Evolutionary conservation across 2,329 filamentous ascomycete genomes (phyloP), one percentile per base, ranked within the genome.

Genomic region (Lasiodiplodia theobromae): DNA sequence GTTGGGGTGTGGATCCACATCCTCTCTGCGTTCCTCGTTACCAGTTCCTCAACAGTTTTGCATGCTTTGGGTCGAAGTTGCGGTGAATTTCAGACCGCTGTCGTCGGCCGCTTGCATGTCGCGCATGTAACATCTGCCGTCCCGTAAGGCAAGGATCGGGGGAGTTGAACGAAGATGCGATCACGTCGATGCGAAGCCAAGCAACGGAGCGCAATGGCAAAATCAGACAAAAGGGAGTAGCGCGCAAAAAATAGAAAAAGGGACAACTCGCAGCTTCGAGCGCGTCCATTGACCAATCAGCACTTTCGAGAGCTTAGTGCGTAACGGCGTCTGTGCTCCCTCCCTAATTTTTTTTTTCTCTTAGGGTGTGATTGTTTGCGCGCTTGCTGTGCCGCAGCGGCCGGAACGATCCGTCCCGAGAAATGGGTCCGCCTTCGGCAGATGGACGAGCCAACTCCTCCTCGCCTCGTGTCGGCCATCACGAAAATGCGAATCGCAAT

Each of bases 391-490:
- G 44, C 44, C 44, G 44, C 44, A 47, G n/a, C 54, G 54, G 54
- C 54, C 54, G 54, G 54, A 57, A 57, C 54, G 54, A 57, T 57
- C 54, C 54, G 54, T 57, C 54, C 54, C 54, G 54, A 57, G 34
- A 34, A 34, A 34, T 34, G 31, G 38, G 14, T 40, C 14, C 38
- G 38, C 38, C 12, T 40, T 16, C 38, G 14, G 14, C 38, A 40
- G 38, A 14, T 40, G 38, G 38, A 40, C 38, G 38, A 16, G 38
- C 14, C 40, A n/a, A 47, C 40, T 7, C 16, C 44, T 3, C n/a
- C 18, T 8, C 44, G 10, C n/a, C 44, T 47, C 44, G 44, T 10
- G 44, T 21, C 18, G 18, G 40, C 40, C 8, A n/a, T n/a, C 40
- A 21, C 5, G 14, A 18, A 18, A 16, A 44, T 7, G 6, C 40